phyloP scores from a whole-genome alignment of 2,329 filamentous ascomycete species.

The Paraconiothyrium sp. region DNA sequence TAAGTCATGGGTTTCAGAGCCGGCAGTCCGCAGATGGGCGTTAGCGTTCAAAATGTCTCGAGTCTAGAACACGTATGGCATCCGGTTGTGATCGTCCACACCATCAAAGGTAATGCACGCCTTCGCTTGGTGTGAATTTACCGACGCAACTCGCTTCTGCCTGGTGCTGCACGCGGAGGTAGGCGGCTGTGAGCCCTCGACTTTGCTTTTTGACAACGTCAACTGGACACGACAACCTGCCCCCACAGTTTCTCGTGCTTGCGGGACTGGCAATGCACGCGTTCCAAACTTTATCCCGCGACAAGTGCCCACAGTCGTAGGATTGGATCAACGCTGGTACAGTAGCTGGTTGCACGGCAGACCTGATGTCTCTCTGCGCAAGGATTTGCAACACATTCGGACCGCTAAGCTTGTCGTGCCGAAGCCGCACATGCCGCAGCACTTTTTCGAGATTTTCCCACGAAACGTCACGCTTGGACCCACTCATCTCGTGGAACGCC shows the following conservation, averaged over 20 bases:
- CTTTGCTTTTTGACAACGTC: slow-evolving; percentile 12
- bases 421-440: slow-evolving; percentile 37
- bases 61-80: slow-evolving; percentile 46
- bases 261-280: not conserved
- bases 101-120: slow-evolving; percentile 27
- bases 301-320: not conserved
- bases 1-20: slow-evolving; percentile 35
- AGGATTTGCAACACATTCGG: slow-evolving; percentile 29
- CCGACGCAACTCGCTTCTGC: slow-evolving; percentile 31
- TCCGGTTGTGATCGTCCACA: slow-evolving; percentile 34
- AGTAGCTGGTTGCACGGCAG: not conserved
- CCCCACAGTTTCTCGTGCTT: slow-evolving; percentile 5
- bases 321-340: slow-evolving; percentile 3
- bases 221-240: slow-evolving; percentile 5
- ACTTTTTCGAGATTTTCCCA: slow-evolving; percentile 29
- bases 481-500: slow-evolving; percentile 48
- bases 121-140: slow-evolving; percentile 22
- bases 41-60: slow-evolving; percentile 34
- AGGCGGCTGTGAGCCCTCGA: slow-evolving; percentile 21
- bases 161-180: slow-evolving; percentile 22
- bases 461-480: slow-evolving; percentile 48
- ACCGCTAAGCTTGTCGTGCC: not conserved
- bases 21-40: slow-evolving; percentile 38
- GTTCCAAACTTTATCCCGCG: not conserved
- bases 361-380: slow-evolving; percentile 17